Base-by-base conservation (phyloP, 2,329 filamentous ascomycete species). In the Claviceps sp. region DNA sequence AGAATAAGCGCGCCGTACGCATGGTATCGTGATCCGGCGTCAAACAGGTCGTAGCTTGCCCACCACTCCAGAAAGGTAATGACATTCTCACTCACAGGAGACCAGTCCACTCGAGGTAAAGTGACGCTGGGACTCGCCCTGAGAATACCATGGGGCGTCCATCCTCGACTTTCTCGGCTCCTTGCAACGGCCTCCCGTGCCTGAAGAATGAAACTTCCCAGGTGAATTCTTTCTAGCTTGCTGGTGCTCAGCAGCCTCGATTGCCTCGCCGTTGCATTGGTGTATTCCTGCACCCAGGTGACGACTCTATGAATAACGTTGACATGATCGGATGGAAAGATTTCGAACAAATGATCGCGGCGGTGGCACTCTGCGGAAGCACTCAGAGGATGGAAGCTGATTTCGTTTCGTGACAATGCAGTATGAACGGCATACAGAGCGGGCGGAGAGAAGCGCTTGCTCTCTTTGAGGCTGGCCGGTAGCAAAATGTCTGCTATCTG, bases 51-150 rank as follows among this genome's bases (percentile, higher is more conserved):
- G 54, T 76, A 75, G 56, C 75, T 74, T 20, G 79, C 72, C 80
- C 85, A 89, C 45, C 80, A 73, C 61, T 88, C 79, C 48, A 93
- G 69, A 58, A 88, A 90, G 1, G 72, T 67, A 48, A 91, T 71
- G 47, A 88, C 73, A 22, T 78, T 70, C 41, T 70, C 62, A 54
- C 61, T 63, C 1, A 59, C 52, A 20, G 61, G 56, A 1, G 60
- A 59, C 67, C 67, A 70, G 9, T 62, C 55, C 1, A 53, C 52
- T 26, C 54, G 56, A 37, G 54, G 54, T 18, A 63, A 41, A 3
- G 55, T 55, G 5, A 59, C 54, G n/a, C 58, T 61, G 16, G 56
- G 47, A 5, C 64, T 61, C 34, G 67, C 60, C 18, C 60, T 58
- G 0, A 68, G 57, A 53, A 75, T 73, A 41, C 79, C 79, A 51